Evolutionary conservation across 225 moss, liverwort and hornwort genomes (phyloP), one percentile per base, ranked within the genome.

Genomic region (Bryoerythrophyllum caledonicum): DNA sequence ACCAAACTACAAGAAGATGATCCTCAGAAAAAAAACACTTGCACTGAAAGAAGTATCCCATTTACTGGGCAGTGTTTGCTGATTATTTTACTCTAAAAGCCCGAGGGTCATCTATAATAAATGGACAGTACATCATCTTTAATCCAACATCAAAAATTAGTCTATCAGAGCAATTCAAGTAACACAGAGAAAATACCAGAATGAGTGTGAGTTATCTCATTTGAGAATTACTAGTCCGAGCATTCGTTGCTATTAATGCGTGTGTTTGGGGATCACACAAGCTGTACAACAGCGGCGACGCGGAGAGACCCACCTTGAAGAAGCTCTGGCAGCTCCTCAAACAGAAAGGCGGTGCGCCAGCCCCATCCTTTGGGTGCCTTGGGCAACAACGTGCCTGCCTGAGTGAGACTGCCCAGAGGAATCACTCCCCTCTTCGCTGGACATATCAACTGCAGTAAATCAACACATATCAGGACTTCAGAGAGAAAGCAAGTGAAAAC

Each of bases 351-450:
- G 1, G 83, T 79, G 24, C 83, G 79, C 83, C 83, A 83, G 46
- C 83, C 83, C 83, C 83, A 83, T 16, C 83, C 83, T 72, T 83
- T 83, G 51, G 83, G 83, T 6, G 83, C 83, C 67, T 83, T 83
- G 1, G 83, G 83, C 43, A 83, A 62, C 49, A 79, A 60, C 14
- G 79, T 83, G 55, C 83, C 83, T 14, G 76, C 83, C 32, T 83
- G 83, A 12, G 75, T 83, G n/a, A 79, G 79, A 49, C 83, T 83
- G 17, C 83, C 83, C 8, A 83, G 72, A 62, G 70, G 72, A 59
- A 75, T 75, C 15, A 83, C 79, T 20, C 79, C 83, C 60, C 72
- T 56, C 72, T 83, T 79, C 59, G 83, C 79, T 37, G 79, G 83
- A 57, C 83, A 83, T 68, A 83, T 83, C 46, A 83, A 55, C 83